Evolutionary conservation across 2,329 filamentous ascomycete species (phyloP).

Genomic region (Phyllosticta capitalensis): DNA sequence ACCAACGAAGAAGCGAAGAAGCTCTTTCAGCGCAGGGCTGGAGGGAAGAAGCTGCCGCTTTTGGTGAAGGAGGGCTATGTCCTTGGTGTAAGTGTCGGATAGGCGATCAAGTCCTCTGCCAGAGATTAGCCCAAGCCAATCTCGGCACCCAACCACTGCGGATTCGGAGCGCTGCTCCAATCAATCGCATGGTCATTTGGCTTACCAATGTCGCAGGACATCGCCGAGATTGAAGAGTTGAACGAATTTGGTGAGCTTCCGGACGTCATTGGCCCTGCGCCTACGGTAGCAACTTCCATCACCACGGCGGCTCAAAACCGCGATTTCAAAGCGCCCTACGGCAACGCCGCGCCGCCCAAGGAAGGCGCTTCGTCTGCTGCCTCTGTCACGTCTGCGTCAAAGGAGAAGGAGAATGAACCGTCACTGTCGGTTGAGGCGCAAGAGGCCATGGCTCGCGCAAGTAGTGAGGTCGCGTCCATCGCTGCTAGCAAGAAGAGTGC

Average conservation of each 20-base stretch:
- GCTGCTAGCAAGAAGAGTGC: conserved; percentile 26
- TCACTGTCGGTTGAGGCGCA: conserved; percentile 21
- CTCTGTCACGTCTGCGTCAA: conserved; percentile 11
- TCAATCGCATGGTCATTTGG: not conserved
- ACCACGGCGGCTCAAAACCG: conserved; percentile 23
- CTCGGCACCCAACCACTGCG: not conserved
- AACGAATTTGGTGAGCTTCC: conserved; percentile 97
- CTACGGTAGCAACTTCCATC: conserved; percentile 15
- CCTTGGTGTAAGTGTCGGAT: conserved; percentile 58
- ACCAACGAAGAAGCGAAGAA: conserved; percentile 81
- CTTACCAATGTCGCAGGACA: conserved; percentile 50
- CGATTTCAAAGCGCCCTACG: conserved; percentile 15
- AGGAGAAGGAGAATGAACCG: conserved; percentile 18
- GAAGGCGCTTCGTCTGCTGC: conserved; percentile 6
- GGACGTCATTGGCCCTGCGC: conserved; percentile 60
- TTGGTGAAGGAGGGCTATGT: conserved; percentile 81
- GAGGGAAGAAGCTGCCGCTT: conserved; percentile 80
- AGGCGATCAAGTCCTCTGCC: not conserved
- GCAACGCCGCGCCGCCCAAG: conserved; percentile 9
- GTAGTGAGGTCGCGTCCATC: conserved; percentile 27
- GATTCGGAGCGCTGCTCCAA: not conserved
- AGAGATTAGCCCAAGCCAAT: not conserved
- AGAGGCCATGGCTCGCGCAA: conserved; percentile 27
- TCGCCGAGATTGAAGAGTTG: conserved; percentile 95
- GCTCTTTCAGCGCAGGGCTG: conserved; percentile 76